phyloP scores from a whole-genome alignment of 371 early-diverging fungal genomes.

The Capillidium rhysosporum region DNA sequence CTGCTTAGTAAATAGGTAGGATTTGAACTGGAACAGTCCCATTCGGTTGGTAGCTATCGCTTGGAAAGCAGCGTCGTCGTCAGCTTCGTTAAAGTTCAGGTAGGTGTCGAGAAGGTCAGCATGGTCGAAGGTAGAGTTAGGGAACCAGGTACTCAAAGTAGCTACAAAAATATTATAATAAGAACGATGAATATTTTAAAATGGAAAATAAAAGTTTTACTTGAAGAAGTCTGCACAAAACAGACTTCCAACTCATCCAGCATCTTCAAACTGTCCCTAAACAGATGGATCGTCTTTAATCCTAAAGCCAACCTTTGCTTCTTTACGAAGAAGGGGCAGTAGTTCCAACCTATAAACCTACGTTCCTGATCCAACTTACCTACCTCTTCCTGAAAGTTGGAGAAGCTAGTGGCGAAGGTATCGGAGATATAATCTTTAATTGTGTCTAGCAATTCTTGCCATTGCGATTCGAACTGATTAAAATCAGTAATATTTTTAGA shows the following conservation, averaged over 20 bases:
- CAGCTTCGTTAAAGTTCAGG: neutral
- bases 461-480: slow-evolving; percentile 28
- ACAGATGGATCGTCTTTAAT: slow-evolving; percentile 60
- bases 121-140: too few species aligned
- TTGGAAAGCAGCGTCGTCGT: slow-evolving; percentile 30
- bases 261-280: slow-evolving; percentile 66
- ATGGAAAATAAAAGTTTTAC: slow-evolving; percentile 11
- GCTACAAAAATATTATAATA: neutral
- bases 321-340: slow-evolving; percentile 78
- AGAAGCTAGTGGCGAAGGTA: slow-evolving; percentile 54
- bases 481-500: neutral
- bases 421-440: slow-evolving; percentile 56
- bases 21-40: slow-evolving; percentile 78
- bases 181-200: neutral
- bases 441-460: slow-evolving; percentile 51
- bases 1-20: slow-evolving; percentile 79
- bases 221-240: slow-evolving; percentile 65
- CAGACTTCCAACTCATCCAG: slow-evolving; percentile 89
- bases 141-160: neutral
- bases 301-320: slow-evolving; percentile 66
- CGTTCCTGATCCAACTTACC: slow-evolving; percentile 69
- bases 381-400: slow-evolving; percentile 66
- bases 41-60: slow-evolving; percentile 73
- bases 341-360: slow-evolving; percentile 92
- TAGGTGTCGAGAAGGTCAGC: neutral